These are phyloP conservation scores for Scedosporium aurantiacum DNA, from an alignment of 2,329 filamentous ascomycete species.

Conservation along the genomic window DNA sequence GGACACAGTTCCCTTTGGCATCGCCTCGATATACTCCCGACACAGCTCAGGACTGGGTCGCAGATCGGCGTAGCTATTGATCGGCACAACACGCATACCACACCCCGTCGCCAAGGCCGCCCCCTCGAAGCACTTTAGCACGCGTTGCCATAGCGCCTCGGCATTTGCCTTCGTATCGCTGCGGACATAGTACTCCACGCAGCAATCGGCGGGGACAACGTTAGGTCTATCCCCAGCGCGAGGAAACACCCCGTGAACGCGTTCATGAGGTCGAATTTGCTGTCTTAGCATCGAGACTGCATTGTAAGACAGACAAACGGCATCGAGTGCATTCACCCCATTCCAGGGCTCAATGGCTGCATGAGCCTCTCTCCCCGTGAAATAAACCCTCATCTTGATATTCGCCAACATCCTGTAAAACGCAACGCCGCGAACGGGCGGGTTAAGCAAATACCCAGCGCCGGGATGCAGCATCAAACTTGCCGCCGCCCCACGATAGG, in stretches of 20 bases:
- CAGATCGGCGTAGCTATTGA: constrained; percentile 32
- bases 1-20: constrained; percentile 23
- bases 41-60: constrained; percentile 33
- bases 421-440: constrained; percentile 13
- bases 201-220: constrained; percentile 26
- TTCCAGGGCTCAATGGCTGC: constrained; percentile 25
- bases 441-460: not conserved
- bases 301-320: constrained; percentile 23
- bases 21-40: constrained; percentile 29
- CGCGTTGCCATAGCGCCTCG: constrained; percentile 17
- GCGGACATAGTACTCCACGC: constrained; percentile 28
- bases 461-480: constrained; percentile 20
- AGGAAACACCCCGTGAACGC: constrained; percentile 25
- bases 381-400: constrained; percentile 21
- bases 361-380: constrained; percentile 22
- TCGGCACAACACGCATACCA: constrained; percentile 12
- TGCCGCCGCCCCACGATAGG: constrained; percentile 17
- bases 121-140: constrained; percentile 25
- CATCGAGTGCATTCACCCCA: constrained; percentile 26
- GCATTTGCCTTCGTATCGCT: constrained; percentile 20
- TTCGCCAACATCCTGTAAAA: constrained; percentile 20
- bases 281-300: constrained; percentile 25
- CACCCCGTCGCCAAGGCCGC: constrained; percentile 24
- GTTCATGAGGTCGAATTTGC: constrained; percentile 24
- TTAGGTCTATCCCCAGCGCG: constrained; percentile 26